These are phyloP conservation scores for Arachnopeziza araneosa DNA, from an alignment of 2,329 filamentous ascomycete genomes.

Conservation along the genomic window DNA sequence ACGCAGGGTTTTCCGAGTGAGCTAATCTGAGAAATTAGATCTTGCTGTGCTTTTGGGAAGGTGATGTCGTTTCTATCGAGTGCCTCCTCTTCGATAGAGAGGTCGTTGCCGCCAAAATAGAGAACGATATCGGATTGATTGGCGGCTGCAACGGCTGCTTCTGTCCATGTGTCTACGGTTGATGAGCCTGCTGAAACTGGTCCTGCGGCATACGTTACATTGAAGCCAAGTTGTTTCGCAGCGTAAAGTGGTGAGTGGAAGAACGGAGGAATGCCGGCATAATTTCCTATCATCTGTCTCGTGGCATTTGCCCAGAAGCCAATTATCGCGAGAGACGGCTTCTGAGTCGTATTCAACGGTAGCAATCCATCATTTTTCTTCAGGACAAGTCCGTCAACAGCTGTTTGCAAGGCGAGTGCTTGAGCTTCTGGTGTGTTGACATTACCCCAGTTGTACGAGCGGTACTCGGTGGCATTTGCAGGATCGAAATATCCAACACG, in stretches of 20 bases:
- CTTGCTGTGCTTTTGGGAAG: conserved; percentile 47
- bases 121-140: conserved; percentile 45
- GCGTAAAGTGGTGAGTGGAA: conserved; percentile 35
- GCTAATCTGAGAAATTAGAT: conserved; percentile 44
- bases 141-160: conserved; percentile 34
- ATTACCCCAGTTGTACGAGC: conserved; percentile 43
- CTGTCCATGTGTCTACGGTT: neutral
- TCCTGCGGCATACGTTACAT: conserved; percentile 25
- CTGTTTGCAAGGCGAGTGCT: conserved; percentile 11
- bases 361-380: conserved; percentile 17
- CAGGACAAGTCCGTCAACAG: conserved; percentile 11
- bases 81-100: conserved; percentile 44
- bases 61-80: conserved; percentile 43
- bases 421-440: conserved; percentile 11
- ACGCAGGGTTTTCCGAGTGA: conserved; percentile 42
- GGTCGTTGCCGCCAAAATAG: conserved; percentile 51
- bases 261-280: conserved; percentile 12
- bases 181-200: neutral
- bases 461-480: conserved; percentile 39
- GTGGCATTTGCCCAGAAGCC: conserved; percentile 17
- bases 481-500: conserved; percentile 53
- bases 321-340: conserved; percentile 13
- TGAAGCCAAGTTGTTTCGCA: conserved; percentile 32
- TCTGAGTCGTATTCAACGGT: conserved; percentile 1
- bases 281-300: conserved; percentile 12